Base-by-base conservation (phyloP, 768 basidiomycete species). In the Lepiota venenata region DNA sequence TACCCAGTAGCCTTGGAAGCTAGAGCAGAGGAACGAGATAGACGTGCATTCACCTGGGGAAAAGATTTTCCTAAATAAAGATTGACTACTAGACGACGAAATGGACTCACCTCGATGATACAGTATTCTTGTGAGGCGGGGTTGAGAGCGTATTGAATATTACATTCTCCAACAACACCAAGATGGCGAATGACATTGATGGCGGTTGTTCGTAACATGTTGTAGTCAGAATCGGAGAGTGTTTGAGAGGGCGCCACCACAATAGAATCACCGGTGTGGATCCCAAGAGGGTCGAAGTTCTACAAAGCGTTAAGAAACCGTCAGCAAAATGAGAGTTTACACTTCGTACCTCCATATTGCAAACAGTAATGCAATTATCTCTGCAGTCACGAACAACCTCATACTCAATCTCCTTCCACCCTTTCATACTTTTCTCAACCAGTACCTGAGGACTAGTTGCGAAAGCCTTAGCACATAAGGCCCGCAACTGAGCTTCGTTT, bases 371-470 rank as follows among this genome's bases (percentile, higher is more conserved):
- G 67, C 96, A 98, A 68, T 99, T 99, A 67, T 98, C 92, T 58
- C 91, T 80, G 74, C 94, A 98, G 71, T 99, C 96, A 56, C 96
- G 81, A 10, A 98, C 96, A 47, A 99, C 96, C 67, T 99, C 96
- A 63, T 99, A 99, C 74, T 99, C 96, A 60, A 99, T 96, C 77
- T 99, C 96, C 74, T 99, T 98, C 96, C 96, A 99, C 2, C 96
- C 96, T 74, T 98, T 98, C 96, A 98, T 98, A 63, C 91, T 94
- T 79, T 86, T 95, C 78, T 99, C 97, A 14, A 99, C 93, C n/a
- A 99, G 78, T 0, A 99, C 95, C 71, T 98, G 97, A 41, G 96
- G 94, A 62, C 92, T 94, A 12, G 93, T 98, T 42, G 96, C 95
- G 65, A 99, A 98, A 9, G 97, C 96, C 74, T 95, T 97, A 61